These are phyloP conservation scores for Echeveria elegans DNA, from an alignment of 164 flowering plant species.

Conservation along the genomic window DNA sequence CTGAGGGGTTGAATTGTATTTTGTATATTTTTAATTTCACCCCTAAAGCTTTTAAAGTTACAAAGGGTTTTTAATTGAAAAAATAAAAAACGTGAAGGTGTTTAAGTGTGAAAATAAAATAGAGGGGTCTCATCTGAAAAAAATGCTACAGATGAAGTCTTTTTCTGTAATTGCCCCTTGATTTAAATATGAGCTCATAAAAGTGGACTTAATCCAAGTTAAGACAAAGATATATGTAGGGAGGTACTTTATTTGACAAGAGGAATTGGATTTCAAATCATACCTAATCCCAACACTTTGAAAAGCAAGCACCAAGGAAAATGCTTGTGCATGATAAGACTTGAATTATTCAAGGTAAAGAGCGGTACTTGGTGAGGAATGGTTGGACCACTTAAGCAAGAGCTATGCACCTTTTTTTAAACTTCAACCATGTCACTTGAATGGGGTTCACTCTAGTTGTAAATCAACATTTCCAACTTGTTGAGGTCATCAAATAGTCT, in stretches of 20 bases:
- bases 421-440: not conserved
- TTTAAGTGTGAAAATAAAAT: too few species aligned
- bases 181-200: not conserved
- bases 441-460: not conserved
- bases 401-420: not conserved
- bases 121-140: too few species aligned
- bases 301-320: not conserved
- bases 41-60: too few species aligned
- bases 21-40: too few species aligned
- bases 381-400: constrained; percentile 3
- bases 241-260: not conserved
- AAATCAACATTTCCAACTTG: not conserved
- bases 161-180: too few species aligned
- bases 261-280: constrained; percentile 6
- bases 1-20: too few species aligned
- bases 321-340: not conserved
- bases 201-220: not conserved
- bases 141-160: too few species aligned
- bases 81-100: too few species aligned
- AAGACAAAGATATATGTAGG: not conserved
- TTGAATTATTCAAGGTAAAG: not conserved
- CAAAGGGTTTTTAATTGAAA: too few species aligned
- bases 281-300: constrained; percentile 5
- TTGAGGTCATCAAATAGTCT: not conserved
- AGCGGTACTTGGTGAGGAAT: not conserved